Percentiles rank a stretch among this genome's conserved stretches.
phyloP scores from a whole-genome alignment of 1,139 yeast species.

The Kluyveromyces marxianus region DNA sequence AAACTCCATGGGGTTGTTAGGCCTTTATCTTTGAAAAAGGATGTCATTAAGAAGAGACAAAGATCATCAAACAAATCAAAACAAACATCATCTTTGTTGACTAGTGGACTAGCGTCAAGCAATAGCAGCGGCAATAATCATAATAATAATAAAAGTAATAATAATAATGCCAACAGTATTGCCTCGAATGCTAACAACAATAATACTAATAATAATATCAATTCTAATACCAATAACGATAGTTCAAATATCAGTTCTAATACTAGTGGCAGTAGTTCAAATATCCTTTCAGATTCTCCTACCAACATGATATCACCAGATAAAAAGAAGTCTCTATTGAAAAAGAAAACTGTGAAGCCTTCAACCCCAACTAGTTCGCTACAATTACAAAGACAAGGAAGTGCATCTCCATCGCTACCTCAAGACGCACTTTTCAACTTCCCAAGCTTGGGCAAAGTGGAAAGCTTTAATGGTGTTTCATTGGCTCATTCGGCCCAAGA shows the following conservation, averaged over 20 bases:
- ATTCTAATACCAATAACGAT: background rate
- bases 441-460: background rate
- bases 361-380: slow-evolving; percentile 1
- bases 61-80: slow-evolving; percentile 19
- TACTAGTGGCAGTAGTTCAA: background rate
- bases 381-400: slow-evolving; percentile 2
- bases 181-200: background rate
- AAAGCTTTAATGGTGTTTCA: background rate
- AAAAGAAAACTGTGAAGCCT: slow-evolving; percentile 1
- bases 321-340: slow-evolving; percentile 1
- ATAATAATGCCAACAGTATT: background rate
- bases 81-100: slow-evolving; percentile 2
- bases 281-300: background rate
- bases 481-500: background rate
- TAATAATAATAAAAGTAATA: too few species aligned
- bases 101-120: slow-evolving; percentile 2
- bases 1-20: slow-evolving; percentile 92
- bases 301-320: slow-evolving; percentile 4
- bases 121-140: background rate
- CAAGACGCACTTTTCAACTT: background rate
- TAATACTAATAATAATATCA: background rate
- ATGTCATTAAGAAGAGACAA: slow-evolving; percentile 77
- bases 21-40: slow-evolving; percentile 84
- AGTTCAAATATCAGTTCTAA: background rate
- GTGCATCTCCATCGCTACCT: slow-evolving; percentile 3